Conservation (phyloP, 805 yeast genomes). For the Monosporozyma yasuniensis region DNA sequence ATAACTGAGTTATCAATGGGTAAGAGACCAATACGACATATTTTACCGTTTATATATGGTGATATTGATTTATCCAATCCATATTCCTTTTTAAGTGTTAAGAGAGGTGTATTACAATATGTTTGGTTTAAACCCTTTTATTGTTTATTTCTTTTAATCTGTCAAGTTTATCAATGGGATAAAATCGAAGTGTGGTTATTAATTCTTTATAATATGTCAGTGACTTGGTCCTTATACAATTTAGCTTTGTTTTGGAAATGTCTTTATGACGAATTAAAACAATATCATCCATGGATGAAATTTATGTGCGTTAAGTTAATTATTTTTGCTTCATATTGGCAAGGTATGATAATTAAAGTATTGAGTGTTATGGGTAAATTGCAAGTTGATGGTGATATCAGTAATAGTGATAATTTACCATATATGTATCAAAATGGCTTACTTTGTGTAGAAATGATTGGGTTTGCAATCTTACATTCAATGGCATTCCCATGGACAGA, state of each 20-base stretch:
- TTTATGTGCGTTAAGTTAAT: slow-evolving; percentile 88
- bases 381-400: slow-evolving; percentile 14
- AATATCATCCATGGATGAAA: slow-evolving; percentile 84
- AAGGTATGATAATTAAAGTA: slow-evolving; percentile 55
- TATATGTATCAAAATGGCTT: slow-evolving; percentile 66
- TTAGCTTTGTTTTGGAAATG: slow-evolving; percentile 91
- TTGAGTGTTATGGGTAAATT: slow-evolving; percentile 40
- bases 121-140: slow-evolving; percentile 89
- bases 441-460: slow-evolving; percentile 74
- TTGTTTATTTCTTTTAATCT: slow-evolving; percentile 42
- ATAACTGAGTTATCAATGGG: slow-evolving; percentile 52
- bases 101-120: slow-evolving; percentile 83
- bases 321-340: slow-evolving; percentile 98
- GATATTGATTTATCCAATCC: slow-evolving; percentile 84
- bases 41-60: slow-evolving; percentile 39
- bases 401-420: slow-evolving; percentile 35
- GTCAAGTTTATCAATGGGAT: slow-evolving; percentile 40
- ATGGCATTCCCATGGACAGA: slow-evolving; percentile 71
- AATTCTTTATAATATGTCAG: slow-evolving; percentile 69
- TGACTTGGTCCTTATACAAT: slow-evolving; percentile 72
- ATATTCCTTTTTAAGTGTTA: slow-evolving; percentile 59
- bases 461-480: slow-evolving; percentile 86
- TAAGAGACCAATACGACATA: slow-evolving; percentile 60
- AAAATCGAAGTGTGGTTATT: slow-evolving; percentile 47
- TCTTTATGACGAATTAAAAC: slow-evolving; percentile 63